These are phyloP conservation scores for Arabis alpina DNA, from an alignment of 345 rosid genomes.

Conservation along the genomic window DNA sequence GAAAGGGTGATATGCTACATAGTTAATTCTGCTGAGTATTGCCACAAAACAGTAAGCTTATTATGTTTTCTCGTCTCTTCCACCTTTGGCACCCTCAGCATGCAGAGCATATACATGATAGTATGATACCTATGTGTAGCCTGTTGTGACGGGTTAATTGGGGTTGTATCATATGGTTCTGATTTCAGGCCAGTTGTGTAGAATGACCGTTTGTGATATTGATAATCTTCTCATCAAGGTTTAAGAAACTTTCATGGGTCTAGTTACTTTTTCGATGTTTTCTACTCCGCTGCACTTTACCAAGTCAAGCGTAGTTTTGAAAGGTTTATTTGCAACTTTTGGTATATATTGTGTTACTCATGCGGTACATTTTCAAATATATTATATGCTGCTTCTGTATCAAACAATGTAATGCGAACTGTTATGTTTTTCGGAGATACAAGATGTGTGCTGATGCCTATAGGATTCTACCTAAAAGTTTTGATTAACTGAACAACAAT, in stretches of 20 bases:
- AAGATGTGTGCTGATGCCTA: not conserved
- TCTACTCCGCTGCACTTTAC: conserved; percentile 1
- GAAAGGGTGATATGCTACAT: conserved; percentile 93
- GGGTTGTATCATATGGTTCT: conserved; percentile 23
- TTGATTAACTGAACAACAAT: conserved; percentile 24
- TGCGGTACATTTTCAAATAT: conserved; percentile 2
- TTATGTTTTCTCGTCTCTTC: conserved; percentile 21
- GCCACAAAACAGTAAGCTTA: conserved; percentile 84
- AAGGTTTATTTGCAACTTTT: conserved; percentile 19
- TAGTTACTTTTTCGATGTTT: conserved; percentile 23
- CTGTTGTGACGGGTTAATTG: not conserved
- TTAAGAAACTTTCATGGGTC: conserved; percentile 26
- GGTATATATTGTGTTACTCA: conserved; percentile 1
- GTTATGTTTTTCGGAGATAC: conserved; percentile 20
- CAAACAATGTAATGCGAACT: conserved; percentile 8
- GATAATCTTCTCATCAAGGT: conserved; percentile 16
- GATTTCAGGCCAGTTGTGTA: conserved; percentile 15
- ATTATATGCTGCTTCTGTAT: conserved; percentile 8
- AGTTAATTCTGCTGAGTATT: conserved; percentile 96
- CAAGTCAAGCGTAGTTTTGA: conserved; percentile 10
- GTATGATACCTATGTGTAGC: conserved; percentile 13
- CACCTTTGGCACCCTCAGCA: conserved; percentile 20
- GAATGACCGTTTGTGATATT: conserved; percentile 4
- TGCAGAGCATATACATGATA: conserved; percentile 24
- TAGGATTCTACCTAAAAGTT: conserved; percentile 23